These are phyloP conservation scores for Eustoma russellianum DNA, from an alignment of 257 asterid species.

Conservation along the genomic window DNA sequence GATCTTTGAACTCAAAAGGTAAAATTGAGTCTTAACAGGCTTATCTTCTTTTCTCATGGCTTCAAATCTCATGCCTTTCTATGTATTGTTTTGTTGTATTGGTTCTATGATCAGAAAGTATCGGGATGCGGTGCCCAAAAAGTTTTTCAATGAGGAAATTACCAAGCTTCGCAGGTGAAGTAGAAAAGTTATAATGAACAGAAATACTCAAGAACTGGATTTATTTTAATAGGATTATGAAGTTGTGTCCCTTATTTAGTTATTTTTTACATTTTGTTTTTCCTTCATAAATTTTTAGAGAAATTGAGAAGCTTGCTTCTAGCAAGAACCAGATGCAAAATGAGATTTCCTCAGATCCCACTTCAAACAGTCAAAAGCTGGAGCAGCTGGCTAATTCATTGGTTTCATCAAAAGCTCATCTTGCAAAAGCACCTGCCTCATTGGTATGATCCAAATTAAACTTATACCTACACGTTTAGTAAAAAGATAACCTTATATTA, in stretches of 20 bases:
- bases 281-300: conserved; percentile 34
- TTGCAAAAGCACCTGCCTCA: conserved; percentile 23
- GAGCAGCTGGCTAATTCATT: conserved; percentile 29
- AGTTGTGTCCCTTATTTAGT: background rate
- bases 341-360: conserved; percentile 21
- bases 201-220: background rate
- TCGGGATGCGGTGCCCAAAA: conserved; percentile 38
- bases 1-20: conserved; percentile 54
- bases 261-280: conserved; percentile 4
- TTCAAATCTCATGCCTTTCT: background rate
- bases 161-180: conserved; percentile 48
- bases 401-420: conserved; percentile 32
- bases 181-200: background rate
- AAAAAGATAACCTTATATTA: too few species aligned
- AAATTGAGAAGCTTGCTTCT: conserved; percentile 34
- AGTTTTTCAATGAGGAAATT: conserved; percentile 57
- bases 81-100: background rate
- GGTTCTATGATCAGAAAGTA: conserved; percentile 29
- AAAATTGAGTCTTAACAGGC: background rate
- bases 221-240: background rate
- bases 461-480: background rate
- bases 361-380: conserved; percentile 29
- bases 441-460: conserved; percentile 22
- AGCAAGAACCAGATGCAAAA: conserved; percentile 31
- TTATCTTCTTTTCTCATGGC: background rate